Evolutionary conservation across 768 basidiomycete genomes (phyloP).

Genomic region (Lentinus brumalis): DNA sequence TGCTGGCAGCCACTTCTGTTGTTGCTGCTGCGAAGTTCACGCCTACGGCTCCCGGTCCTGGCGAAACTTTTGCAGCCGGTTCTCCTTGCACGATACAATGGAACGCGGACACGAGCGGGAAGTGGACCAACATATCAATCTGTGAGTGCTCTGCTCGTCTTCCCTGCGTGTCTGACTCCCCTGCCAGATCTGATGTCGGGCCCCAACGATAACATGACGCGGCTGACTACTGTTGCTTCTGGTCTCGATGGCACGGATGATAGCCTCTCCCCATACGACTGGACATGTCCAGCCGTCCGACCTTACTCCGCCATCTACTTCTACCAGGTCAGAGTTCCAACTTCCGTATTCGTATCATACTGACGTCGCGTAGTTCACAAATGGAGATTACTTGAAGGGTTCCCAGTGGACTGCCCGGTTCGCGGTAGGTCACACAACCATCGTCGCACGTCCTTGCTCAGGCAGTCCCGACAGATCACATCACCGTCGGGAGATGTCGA

Average conservation of each 20-base stretch:
- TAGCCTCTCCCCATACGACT: slow-evolving; percentile 33
- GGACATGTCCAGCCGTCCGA: slow-evolving; percentile 40
- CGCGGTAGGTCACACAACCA: slow-evolving; percentile 29
- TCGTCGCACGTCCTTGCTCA: background rate
- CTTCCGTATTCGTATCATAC: background rate
- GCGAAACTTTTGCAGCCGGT: slow-evolving; percentile 36
- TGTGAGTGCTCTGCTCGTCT: slow-evolving; percentile 26
- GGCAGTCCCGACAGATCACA: slow-evolving; percentile 32
- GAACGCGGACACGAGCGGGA: slow-evolving; percentile 31
- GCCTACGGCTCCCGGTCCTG: slow-evolving; percentile 43
- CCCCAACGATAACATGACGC: slow-evolving; percentile 38
- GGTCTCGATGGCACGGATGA: slow-evolving; percentile 37
- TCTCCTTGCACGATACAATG: slow-evolving; percentile 38
- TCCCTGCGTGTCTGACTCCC: background rate
- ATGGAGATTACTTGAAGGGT: slow-evolving; percentile 25
- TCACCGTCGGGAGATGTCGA: slow-evolving; percentile 32
- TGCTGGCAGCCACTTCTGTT: slow-evolving; percentile 2
- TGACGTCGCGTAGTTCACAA: slow-evolving; percentile 30
- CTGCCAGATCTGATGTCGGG: slow-evolving; percentile 41
- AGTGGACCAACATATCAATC: slow-evolving; percentile 42
- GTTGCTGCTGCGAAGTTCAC: slow-evolving; percentile 26
- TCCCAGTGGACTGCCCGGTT: slow-evolving; percentile 43
- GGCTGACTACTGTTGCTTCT: slow-evolving; percentile 32
- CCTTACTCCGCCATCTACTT: slow-evolving; percentile 44
- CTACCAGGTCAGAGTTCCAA: slow-evolving; percentile 34